These are phyloP conservation scores for Metschnikowia hibisci DNA, from an alignment of 805 yeast species.

Conservation along the genomic window DNA sequence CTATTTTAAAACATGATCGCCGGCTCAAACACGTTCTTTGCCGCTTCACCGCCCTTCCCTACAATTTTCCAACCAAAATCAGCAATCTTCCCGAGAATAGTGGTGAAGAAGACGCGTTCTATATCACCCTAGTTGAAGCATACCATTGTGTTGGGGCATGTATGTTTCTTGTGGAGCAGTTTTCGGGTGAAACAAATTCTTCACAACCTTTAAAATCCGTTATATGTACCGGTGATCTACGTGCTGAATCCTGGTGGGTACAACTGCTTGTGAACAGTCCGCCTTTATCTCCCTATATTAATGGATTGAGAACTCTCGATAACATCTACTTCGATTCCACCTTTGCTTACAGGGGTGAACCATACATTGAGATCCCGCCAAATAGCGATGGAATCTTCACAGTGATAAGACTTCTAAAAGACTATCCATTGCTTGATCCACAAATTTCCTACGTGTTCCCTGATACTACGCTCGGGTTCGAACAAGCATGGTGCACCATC, in stretches of 20 bases:
- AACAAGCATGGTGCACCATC: slow-evolving; percentile 47
- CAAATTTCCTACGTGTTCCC: slow-evolving; percentile 39
- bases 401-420: slow-evolving; percentile 29
- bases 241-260: slow-evolving; percentile 55
- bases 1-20: slow-evolving; percentile 19
- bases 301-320: slow-evolving; percentile 33
- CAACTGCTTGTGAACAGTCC: slow-evolving; percentile 37
- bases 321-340: slow-evolving; percentile 55
- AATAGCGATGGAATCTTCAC: slow-evolving; percentile 40
- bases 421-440: slow-evolving; percentile 40
- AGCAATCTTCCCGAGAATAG: too few relatives aligned
- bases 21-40: slow-evolving; percentile 18
- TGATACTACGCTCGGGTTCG: slow-evolving; percentile 48
- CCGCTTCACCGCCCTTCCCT: slow-evolving; percentile 19
- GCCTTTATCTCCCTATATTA: slow-evolving; percentile 38
- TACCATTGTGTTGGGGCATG: slow-evolving; percentile 61
- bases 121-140: slow-evolving; percentile 43
- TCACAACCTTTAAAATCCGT: slow-evolving; percentile 23
- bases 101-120: slow-evolving; percentile 18
- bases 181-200: not conserved
- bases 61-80: slow-evolving; percentile 19
- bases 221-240: slow-evolving; percentile 52
- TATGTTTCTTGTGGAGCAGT: slow-evolving; percentile 46
- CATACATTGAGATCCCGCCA: slow-evolving; percentile 41
- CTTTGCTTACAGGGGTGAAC: slow-evolving; percentile 47